Conservation (phyloP, 768 basidiomycete genomes). For the Candolleomyces eurysporus region DNA sequence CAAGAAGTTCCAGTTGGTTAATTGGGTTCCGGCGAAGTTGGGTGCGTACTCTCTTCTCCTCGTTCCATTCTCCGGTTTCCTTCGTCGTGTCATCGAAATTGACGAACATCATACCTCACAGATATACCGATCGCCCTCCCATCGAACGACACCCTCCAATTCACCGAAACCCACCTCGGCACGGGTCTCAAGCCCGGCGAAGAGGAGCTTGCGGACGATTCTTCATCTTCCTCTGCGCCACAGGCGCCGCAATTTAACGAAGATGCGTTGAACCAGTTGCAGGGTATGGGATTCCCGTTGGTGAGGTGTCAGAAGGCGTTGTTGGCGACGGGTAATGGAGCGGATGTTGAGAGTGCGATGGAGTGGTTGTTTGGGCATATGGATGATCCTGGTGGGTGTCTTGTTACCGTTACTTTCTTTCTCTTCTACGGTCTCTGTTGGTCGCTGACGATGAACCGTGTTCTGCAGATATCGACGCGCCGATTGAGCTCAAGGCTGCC, state of each 20-base stretch:
- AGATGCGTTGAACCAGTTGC: slow-evolving; percentile 70
- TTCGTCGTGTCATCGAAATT: too few relatives aligned
- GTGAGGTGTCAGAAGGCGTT: slow-evolving; percentile 88
- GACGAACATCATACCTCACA: too few relatives aligned
- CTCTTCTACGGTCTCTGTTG: neutral
- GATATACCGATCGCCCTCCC: slow-evolving; percentile 86
- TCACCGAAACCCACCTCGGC: slow-evolving; percentile 63
- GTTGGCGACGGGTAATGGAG: slow-evolving; percentile 75
- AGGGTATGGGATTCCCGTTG: slow-evolving; percentile 88
- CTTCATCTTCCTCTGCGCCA: slow-evolving; percentile 11
- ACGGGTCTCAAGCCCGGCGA: slow-evolving; percentile 71
- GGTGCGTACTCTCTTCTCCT: slow-evolving; percentile 44
- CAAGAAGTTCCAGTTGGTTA: slow-evolving; percentile 91
- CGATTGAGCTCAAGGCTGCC: slow-evolving; percentile 42
- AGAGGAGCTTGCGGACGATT: slow-evolving; percentile 49
- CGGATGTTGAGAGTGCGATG: slow-evolving; percentile 80
- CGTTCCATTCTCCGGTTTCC: neutral
- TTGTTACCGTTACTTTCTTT: neutral
- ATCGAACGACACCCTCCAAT: slow-evolving; percentile 48
- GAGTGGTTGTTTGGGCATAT: slow-evolving; percentile 94
- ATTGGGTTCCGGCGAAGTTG: slow-evolving; percentile 95
- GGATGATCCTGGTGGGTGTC: slow-evolving; percentile 79
- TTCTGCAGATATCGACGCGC: slow-evolving; percentile 77
- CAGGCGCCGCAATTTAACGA: slow-evolving; percentile 68
- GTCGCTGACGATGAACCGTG: neutral